A percentile compares a stretch with the other conserved stretches of the same genome.
Conservation (phyloP, 345 rosid species). For the Hibiscus trionum region DNA sequence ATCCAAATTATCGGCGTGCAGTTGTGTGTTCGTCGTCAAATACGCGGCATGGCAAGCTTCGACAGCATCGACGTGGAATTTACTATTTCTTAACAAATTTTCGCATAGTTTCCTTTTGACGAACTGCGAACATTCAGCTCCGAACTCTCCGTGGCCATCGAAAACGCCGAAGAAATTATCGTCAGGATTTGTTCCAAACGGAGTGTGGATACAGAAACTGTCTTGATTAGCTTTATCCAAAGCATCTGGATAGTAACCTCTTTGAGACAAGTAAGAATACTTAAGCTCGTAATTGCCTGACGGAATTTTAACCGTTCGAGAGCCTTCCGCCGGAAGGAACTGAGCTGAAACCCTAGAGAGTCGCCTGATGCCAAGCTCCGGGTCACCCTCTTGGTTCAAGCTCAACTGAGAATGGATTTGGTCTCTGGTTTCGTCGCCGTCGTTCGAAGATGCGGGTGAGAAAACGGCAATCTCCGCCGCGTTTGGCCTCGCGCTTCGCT, state of each 20-base stretch:
- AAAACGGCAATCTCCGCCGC: slow-evolving; percentile 42
- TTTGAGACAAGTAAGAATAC: slow-evolving; percentile 74
- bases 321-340: slow-evolving; percentile 86
- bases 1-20: slow-evolving; percentile 66
- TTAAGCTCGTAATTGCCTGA: slow-evolving; percentile 53
- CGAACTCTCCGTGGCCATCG: slow-evolving; percentile 93
- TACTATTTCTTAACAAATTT: slow-evolving; percentile 62
- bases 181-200: slow-evolving; percentile 56
- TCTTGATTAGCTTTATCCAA: slow-evolving; percentile 95
- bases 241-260: slow-evolving; percentile 97
- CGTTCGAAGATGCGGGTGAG: slow-evolving; percentile 38
- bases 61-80: slow-evolving; percentile 56
- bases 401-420: slow-evolving; percentile 37
- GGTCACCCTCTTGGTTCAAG: slow-evolving; percentile 26
- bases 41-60: slow-evolving; percentile 72
- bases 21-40: slow-evolving; percentile 60
- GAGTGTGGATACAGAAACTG: slow-evolving; percentile 89
- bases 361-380: slow-evolving; percentile 64
- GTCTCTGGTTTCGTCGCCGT: slow-evolving; percentile 43
- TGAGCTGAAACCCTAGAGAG: slow-evolving; percentile 92
- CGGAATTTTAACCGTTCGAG: slow-evolving; percentile 54
- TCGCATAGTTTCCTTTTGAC: slow-evolving; percentile 71
- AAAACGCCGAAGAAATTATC: slow-evolving; percentile 95
- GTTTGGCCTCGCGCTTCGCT: slow-evolving; percentile 16
- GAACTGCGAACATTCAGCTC: slow-evolving; percentile 91